phyloP scores from a whole-genome alignment of 257 asterid genomes.

The Nicotiana sylvestris region DNA sequence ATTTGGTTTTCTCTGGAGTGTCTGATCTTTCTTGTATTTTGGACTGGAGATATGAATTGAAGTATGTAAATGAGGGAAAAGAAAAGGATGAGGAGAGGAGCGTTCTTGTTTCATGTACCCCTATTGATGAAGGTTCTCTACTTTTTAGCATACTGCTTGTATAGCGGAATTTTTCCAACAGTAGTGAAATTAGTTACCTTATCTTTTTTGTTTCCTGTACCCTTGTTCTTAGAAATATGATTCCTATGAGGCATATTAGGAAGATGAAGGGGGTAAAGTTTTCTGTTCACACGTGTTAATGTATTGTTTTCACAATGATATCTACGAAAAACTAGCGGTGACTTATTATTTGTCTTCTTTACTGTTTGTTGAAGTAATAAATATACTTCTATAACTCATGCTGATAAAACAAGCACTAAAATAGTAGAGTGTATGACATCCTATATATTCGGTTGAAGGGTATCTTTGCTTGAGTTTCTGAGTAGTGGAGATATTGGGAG shows the following conservation, averaged over 20 bases:
- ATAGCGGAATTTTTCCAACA: neutral
- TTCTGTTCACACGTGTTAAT: neutral
- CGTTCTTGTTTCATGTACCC: neutral
- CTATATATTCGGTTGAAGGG: neutral
- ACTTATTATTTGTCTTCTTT: neutral
- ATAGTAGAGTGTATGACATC: neutral
- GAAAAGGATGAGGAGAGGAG: neutral
- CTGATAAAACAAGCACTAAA: neutral
- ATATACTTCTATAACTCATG: neutral
- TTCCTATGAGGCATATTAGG: neutral
- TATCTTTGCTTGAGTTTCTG: neutral
- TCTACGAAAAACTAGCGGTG: neutral
- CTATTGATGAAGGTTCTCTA: neutral
- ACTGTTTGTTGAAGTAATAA: neutral
- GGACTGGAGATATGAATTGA: neutral
- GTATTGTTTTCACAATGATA: neutral
- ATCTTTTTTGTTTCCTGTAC: neutral
- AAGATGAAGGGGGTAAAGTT: neutral
- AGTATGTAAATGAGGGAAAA: neutral
- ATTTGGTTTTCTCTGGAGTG: neutral
- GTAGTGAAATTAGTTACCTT: neutral
- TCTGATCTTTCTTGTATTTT: neutral
- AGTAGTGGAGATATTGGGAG: neutral
- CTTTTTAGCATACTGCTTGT: neutral
- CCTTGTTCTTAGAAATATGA: neutral